A percentile compares a stretch with the other conserved stretches of the same genome.
Evolutionary conservation across 2,329 filamentous ascomycete species (phyloP).

Genomic region (Clonostachys sp.): DNA sequence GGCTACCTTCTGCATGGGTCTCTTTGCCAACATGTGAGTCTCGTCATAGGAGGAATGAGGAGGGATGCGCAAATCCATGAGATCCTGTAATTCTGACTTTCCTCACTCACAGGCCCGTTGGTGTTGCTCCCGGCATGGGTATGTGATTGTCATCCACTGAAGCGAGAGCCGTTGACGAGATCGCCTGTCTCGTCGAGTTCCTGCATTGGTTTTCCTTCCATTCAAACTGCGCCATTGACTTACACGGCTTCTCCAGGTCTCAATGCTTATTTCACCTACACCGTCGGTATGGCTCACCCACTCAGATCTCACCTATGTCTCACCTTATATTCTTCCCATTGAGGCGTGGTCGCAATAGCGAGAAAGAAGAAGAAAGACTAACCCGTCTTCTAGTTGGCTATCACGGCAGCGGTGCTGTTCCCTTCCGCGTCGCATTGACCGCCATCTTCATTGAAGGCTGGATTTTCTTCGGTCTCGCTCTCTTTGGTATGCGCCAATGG

Average conservation of each 20-base stretch:
- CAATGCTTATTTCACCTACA: constrained; percentile 85
- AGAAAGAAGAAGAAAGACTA: constrained; percentile 1
- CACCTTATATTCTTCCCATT: too few relatives aligned
- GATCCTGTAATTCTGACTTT: constrained; percentile 1
- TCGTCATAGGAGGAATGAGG: too few relatives aligned
- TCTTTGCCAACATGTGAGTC: constrained; percentile 69
- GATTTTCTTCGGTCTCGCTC: constrained; percentile 75
- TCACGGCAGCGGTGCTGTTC: constrained; percentile 68
- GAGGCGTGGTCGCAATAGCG: too few relatives aligned
- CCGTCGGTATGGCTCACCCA: constrained; percentile 27
- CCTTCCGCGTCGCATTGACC: constrained; percentile 73
- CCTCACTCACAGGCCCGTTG: constrained; percentile 19
- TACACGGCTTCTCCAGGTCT: constrained; percentile 26
- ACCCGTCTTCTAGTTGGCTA: constrained; percentile 51
- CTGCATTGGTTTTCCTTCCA: too few relatives aligned
- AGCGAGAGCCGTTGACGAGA: too few relatives aligned
- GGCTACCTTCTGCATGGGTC: constrained; percentile 77
- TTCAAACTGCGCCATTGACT: not conserved
- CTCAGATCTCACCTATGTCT: not conserved
- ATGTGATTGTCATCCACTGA: not conserved
- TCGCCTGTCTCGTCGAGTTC: too few relatives aligned
- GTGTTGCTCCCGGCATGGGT: constrained; percentile 43
- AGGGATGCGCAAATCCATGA: not conserved
- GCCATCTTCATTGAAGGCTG: constrained; percentile 87
- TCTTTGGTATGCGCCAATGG: constrained; percentile 83